Base-by-base conservation (phyloP, 1,284 basidiomycete genomes). In the Puccinia triticina region DNA sequence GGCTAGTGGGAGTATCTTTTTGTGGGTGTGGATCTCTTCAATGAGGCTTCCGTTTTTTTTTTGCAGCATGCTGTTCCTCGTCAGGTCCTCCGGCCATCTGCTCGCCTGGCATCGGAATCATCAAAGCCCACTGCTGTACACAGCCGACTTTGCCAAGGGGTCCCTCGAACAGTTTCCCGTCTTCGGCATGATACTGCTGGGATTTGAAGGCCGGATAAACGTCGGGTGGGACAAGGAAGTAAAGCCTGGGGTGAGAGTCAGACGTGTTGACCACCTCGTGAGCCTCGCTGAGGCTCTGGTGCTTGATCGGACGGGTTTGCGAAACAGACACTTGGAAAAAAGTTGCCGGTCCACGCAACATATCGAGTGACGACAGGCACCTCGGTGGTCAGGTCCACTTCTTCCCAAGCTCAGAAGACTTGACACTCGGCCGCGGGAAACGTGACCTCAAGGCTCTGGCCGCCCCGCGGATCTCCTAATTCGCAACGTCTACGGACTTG, bases 331-430 rank as follows among this genome's bases (percentile, higher is more conserved):
- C 16, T n/a, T n/a, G n/a, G n/a, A n/a, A n/a, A n/a, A n/a, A n/a
- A n/a, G n/a, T n/a, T n/a, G n/a, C n/a, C n/a, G 46, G 69, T 72
- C 69, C 69, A 72, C 46, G 69, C 32, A 72, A 53, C 46, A 40
- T 50, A 53, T 72, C 69, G 32, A 72, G 8, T 72, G 69, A 72
- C 53, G 43, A 3, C 69, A 50, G 69, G 16, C 43, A 72, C 69
- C 12, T 72, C 46, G 23, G n/a, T 48, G 26, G 16, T 4, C 10
- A 53, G 43, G 43, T 72, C 32, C 7, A 46, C 43, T 46, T 46
- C 43, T 46, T 46, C 14, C 8, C 14, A 46, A 46, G 43, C 14
- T 46, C 14, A 8, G 43, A 46, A 46, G 43, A 14, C 14, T 46
- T 46, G 43, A 46, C 43, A 46, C 43, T 46, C n/a, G n/a, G n/a